Conservation (phyloP, 345 rosid genomes). For the Raphanus raphanistrum region DNA sequence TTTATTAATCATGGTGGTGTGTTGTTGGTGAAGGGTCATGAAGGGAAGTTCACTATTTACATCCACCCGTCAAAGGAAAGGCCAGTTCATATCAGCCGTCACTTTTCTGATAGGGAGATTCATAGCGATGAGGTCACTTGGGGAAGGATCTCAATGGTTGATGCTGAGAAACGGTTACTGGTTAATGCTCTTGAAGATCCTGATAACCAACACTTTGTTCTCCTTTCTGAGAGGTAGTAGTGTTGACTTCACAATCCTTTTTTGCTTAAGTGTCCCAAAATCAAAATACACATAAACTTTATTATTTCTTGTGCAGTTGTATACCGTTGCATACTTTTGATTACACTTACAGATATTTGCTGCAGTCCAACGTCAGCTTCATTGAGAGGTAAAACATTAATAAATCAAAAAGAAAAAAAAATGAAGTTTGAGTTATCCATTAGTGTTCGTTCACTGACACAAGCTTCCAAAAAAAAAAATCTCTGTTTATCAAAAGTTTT, state of each 20-base stretch:
- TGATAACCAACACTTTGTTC: constrained; percentile 90
- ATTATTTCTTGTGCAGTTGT: constrained; percentile 56
- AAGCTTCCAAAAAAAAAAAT: not conserved
- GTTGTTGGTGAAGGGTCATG: constrained; percentile 61
- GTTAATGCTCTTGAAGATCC: constrained; percentile 86
- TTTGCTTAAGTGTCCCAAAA: not conserved
- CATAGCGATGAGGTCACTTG: constrained; percentile 83
- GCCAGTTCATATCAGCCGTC: constrained; percentile 72
- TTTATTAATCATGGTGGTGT: not conserved
- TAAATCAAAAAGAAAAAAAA: not conserved
- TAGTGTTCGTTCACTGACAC: constrained; percentile 7
- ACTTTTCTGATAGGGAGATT: constrained; percentile 66
- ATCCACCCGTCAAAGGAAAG: constrained; percentile 78
- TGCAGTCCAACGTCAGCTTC: constrained; percentile 80
- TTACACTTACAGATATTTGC: constrained; percentile 77
- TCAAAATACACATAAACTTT: too few species aligned
- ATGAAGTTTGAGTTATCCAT: not conserved
- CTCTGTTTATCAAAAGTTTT: constrained; percentile 55
- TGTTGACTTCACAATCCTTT: too few species aligned
- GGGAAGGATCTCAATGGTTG: constrained; percentile 97
- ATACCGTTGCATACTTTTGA: constrained; percentile 87
- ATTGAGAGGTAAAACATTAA: constrained; percentile 70
- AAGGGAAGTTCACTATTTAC: constrained; percentile 70
- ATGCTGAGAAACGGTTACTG: constrained; percentile 87
- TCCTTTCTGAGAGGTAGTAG: constrained; percentile 87